A percentile compares a stretch with the other conserved stretches of the same genome.
These are phyloP conservation scores for Nyssa sinensis DNA, from an alignment of 148 eudicot species.

Conservation along the genomic window DNA sequence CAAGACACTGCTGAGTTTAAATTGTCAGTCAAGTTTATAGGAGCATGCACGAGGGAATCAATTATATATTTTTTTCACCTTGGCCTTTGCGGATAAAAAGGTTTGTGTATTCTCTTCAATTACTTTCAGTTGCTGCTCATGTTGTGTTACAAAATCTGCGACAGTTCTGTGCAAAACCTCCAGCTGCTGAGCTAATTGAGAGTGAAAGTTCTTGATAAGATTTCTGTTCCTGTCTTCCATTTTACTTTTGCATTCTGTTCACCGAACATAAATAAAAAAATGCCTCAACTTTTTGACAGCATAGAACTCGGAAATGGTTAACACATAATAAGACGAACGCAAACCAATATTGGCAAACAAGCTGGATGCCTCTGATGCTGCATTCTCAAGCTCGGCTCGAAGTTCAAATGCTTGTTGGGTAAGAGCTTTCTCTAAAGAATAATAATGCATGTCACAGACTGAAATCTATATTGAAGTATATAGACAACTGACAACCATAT, in stretches of 20 bases:
- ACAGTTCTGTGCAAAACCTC: conserved; percentile 19
- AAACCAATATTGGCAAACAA: conserved; percentile 33
- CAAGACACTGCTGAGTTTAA: background rate
- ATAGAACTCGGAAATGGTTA: background rate
- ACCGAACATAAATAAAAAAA: background rate
- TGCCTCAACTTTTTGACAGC: background rate
- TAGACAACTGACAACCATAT: background rate
- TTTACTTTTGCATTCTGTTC: conserved; percentile 24
- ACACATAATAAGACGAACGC: conserved; percentile 1
- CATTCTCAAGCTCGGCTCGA: conserved; percentile 29
- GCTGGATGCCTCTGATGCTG: conserved; percentile 30
- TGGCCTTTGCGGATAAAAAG: conserved; percentile 18
- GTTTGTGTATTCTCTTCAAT: conserved; percentile 18
- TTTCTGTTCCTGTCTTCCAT: conserved; percentile 26
- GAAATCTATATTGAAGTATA: background rate
- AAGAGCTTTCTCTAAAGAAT: conserved; percentile 29
- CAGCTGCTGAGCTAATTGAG: conserved; percentile 33
- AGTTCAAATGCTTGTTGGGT: conserved; percentile 31
- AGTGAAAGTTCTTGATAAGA: conserved; percentile 23
- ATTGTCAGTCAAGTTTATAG: background rate
- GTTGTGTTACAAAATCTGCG: conserved; percentile 22
- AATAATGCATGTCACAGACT: background rate
- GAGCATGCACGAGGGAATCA: background rate
- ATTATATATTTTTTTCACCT: conserved; percentile 16
- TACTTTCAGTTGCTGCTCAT: conserved; percentile 22